A percentile compares a stretch with the other conserved stretches of the same genome.
phyloP scores from a whole-genome alignment of 345 rosid genomes.

The Garcia nutans region DNA sequence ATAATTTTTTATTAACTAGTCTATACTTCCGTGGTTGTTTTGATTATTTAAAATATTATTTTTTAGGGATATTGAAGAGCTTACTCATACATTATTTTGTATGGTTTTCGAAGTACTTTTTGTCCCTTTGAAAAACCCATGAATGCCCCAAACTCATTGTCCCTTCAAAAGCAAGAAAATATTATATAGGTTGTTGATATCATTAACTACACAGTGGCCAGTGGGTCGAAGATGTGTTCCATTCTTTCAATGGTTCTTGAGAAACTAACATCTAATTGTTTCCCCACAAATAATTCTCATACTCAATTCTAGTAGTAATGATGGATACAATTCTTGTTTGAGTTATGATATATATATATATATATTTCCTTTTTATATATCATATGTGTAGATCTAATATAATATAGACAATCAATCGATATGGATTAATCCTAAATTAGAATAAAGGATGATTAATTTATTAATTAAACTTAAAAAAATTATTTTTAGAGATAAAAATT shows the following conservation, averaged over 20 bases:
- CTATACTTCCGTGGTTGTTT: no score
- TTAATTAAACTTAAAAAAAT: no score
- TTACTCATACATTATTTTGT: background rate
- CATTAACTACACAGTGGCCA: background rate
- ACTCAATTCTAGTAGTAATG: background rate
- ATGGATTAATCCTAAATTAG: no score
- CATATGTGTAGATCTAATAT: no score
- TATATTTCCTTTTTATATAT: no score
- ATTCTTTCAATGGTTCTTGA: slow-evolving; percentile 4
- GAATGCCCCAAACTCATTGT: slow-evolving; percentile 17
- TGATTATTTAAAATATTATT: no score
- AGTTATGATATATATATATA: background rate
- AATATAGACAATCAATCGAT: no score
- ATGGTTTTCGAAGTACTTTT: background rate
- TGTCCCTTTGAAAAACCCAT: background rate
- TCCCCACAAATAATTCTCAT: slow-evolving; percentile 12
- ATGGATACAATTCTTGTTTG: background rate
- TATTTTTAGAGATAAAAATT: no score
- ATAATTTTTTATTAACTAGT: no score
- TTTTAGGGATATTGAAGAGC: background rate
- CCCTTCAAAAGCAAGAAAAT: slow-evolving; percentile 18
- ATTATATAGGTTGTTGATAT: slow-evolving; percentile 17
- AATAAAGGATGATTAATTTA: no score
- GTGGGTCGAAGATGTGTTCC: background rate
- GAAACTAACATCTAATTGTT: slow-evolving; percentile 3